Evolutionary conservation across 768 basidiomycete genomes (phyloP).

Genomic region (Leccinum variicolor): DNA sequence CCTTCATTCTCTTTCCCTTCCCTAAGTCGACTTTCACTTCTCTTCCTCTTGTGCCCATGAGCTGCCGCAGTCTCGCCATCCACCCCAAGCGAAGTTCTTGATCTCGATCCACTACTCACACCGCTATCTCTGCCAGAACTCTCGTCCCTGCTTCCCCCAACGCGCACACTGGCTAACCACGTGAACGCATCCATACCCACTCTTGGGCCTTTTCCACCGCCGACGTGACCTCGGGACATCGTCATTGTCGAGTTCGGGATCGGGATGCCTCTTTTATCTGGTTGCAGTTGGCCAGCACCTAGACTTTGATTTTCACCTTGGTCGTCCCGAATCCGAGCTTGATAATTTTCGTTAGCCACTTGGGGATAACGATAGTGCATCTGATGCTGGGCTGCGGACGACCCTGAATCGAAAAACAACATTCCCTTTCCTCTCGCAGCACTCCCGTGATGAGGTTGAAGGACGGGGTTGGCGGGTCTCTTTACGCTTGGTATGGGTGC

Average conservation of each 20-base stretch:
- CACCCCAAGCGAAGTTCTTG: conserved; percentile 33
- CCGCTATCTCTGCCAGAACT: conserved; percentile 55
- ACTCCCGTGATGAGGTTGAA: conserved; percentile 34
- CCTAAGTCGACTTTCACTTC: conserved; percentile 45
- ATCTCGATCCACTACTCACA: conserved; percentile 41
- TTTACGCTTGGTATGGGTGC: conserved; percentile 23
- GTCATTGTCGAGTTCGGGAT: conserved; percentile 33
- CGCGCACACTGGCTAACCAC: conserved; percentile 74
- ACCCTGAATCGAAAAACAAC: conserved; percentile 34
- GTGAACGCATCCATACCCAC: conserved; percentile 70
- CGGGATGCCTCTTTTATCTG: conserved; percentile 17
- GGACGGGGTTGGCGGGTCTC: conserved; percentile 24
- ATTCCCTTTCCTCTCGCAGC: conserved; percentile 31
- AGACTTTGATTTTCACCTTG: conserved; percentile 8
- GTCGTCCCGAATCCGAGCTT: conserved; percentile 13
- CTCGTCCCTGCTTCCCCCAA: conserved; percentile 52
- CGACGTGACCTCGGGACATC: conserved; percentile 45
- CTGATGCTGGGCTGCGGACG: conserved; percentile 20
- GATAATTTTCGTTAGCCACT: conserved; percentile 7
- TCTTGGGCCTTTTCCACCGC: conserved; percentile 47
- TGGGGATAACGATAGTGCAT: conserved; percentile 35
- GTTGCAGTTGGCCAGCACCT: conserved; percentile 2
- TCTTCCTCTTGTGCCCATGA: conserved; percentile 31
- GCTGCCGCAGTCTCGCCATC: conserved; percentile 7
- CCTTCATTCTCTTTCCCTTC: conserved; percentile 33